These are phyloP conservation scores for Fusarium proliferatum DNA, from an alignment of 2,329 filamentous ascomycete genomes.

Conservation along the genomic window DNA sequence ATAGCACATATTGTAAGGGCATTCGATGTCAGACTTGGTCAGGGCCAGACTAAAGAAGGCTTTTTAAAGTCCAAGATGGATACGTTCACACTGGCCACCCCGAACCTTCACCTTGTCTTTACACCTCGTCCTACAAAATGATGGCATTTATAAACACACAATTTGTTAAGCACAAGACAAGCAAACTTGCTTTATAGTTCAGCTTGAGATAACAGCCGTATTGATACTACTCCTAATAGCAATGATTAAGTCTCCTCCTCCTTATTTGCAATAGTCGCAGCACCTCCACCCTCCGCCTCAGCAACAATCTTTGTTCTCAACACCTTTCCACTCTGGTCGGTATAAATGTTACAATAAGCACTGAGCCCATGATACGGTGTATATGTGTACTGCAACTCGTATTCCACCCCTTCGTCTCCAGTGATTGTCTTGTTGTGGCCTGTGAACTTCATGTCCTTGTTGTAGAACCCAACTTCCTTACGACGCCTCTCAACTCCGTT, in stretches of 20 bases:
- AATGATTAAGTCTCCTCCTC: slow-evolving; percentile 4
- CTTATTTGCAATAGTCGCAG: slow-evolving; percentile 22
- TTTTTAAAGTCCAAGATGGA: not conserved
- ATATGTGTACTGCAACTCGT: slow-evolving; percentile 26
- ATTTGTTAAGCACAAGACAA: too few relatives aligned
- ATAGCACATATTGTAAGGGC: slow-evolving; percentile 13
- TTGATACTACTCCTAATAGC: too few relatives aligned
- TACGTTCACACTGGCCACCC: not conserved
- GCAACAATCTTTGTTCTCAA: slow-evolving; percentile 26
- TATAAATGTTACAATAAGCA: slow-evolving; percentile 26
- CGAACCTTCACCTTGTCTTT: not conserved
- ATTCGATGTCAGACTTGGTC: slow-evolving; percentile 7
- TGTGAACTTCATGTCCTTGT: slow-evolving; percentile 26
- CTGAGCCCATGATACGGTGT: slow-evolving; percentile 19
- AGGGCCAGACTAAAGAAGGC: not conserved
- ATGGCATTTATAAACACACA: not conserved
- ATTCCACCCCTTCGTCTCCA: not conserved
- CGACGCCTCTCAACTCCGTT: slow-evolving; percentile 21
- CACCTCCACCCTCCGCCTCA: slow-evolving; percentile 24
- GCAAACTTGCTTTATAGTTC: not conserved
- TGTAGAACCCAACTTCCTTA: slow-evolving; percentile 25
- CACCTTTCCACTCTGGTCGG: slow-evolving; percentile 18
- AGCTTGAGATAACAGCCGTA: fast-evolving
- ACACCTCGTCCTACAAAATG: not conserved
- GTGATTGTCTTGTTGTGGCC: slow-evolving; percentile 23